These are phyloP conservation scores for Creolimax fragrantissima DNA, from an alignment of 78 protist species.

Conservation along the genomic window DNA sequence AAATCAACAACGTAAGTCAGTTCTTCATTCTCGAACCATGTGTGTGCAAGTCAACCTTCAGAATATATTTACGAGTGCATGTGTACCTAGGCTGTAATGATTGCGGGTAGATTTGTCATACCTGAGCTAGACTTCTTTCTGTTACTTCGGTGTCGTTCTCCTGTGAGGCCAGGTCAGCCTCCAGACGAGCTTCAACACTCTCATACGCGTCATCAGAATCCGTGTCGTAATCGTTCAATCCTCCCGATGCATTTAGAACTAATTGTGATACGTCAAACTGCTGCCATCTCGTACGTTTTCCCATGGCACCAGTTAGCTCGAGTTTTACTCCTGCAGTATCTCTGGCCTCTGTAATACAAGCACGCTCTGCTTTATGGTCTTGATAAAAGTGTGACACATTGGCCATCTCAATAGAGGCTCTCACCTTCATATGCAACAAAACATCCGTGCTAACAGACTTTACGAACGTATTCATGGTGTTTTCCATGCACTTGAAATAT, in stretches of 20 bases:
- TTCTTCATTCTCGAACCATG: no score
- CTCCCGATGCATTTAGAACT: constrained; percentile 24
- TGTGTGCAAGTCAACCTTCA: no score
- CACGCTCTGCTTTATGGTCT: neutral
- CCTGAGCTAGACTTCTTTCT: no score
- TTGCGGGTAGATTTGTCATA: no score
- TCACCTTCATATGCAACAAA: neutral
- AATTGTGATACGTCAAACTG: constrained; percentile 51
- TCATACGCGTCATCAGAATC: neutral
- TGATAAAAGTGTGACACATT: neutral
- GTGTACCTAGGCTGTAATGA: no score
- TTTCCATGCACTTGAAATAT: neutral
- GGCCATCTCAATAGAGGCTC: neutral
- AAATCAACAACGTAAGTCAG: no score
- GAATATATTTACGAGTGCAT: no score
- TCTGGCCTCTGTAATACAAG: neutral
- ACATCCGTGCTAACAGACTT: neutral
- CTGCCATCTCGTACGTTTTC: constrained; percentile 62
- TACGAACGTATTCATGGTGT: neutral
- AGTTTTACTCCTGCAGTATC: neutral
- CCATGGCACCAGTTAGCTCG: constrained; percentile 60
- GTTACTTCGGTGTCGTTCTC: no score
- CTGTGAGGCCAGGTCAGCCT: no score
- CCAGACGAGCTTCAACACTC: neutral
- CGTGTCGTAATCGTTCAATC: neutral